These are phyloP conservation scores for Dioscorea dumetorum DNA, from an alignment of 106 monocot genomes.

Conservation along the genomic window DNA sequence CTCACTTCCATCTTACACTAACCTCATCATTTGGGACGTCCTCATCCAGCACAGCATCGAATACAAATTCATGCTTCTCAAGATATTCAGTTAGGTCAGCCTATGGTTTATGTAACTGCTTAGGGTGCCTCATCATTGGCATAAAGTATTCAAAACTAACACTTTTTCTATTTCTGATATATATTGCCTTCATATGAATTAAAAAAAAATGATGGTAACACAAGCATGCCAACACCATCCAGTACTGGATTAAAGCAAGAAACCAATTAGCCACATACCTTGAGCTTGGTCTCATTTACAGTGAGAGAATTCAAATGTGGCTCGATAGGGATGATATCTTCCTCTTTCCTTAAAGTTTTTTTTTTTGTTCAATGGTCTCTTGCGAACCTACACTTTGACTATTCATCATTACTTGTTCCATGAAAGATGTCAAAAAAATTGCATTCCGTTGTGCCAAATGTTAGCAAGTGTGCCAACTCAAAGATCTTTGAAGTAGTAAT, in stretches of 20 bases:
- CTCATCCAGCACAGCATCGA: conserved; percentile 94
- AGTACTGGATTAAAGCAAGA: too few species aligned
- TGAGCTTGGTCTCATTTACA: conserved; percentile 93
- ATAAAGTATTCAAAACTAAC: background rate
- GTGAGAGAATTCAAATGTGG: conserved; percentile 52
- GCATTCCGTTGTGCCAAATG: too few species aligned
- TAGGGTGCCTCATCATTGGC: too few species aligned
- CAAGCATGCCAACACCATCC: too few species aligned
- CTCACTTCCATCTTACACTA: conserved; percentile 9
- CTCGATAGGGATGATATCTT: conserved; percentile 74
- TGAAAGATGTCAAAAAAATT: too few species aligned
- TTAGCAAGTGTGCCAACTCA: too few species aligned
- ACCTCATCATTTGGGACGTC: conserved; percentile 97
- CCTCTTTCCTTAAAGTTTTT: conserved; percentile 87
- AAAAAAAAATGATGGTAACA: too few species aligned
- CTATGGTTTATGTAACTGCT: conserved; percentile 12
- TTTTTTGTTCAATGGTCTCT: conserved; percentile 94
- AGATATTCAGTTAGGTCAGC: conserved; percentile 94
- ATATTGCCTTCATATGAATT: conserved; percentile 5
- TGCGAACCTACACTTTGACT: conserved; percentile 63
- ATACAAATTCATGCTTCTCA: conserved; percentile 97
- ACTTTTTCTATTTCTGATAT: background rate
- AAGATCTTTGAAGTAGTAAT: too few species aligned
- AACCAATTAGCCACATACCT: conserved; percentile 28
- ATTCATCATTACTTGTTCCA: background rate